Percentiles rank a stretch among this genome's conserved stretches.
phyloP scores from a whole-genome alignment of 192 early-diverging fungal genomes.

The Coemansia asiatica region DNA sequence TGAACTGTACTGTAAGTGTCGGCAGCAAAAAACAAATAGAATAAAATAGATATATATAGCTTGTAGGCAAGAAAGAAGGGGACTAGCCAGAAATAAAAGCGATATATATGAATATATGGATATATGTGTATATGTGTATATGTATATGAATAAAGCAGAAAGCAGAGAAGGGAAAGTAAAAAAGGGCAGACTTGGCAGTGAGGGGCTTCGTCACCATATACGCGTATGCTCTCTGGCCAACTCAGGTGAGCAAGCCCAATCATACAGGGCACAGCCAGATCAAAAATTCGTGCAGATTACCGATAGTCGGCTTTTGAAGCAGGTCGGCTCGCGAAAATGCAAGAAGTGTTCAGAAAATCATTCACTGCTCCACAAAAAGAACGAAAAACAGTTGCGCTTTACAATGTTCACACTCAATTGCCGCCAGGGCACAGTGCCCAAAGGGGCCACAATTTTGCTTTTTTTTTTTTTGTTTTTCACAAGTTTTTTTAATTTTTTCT shows the following conservation, averaged over 20 bases:
- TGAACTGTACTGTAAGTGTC: neutral
- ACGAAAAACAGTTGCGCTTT: neutral
- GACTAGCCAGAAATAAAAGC: neutral
- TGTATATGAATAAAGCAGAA: neutral
- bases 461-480: neutral
- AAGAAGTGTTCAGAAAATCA: neutral
- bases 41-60: neutral
- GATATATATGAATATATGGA: neutral
- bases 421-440: neutral
- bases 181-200: neutral
- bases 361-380: neutral
- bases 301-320: neutral
- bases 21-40: too few species aligned
- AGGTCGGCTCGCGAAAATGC: neutral
- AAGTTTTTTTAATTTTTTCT: neutral
- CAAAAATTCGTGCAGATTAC: neutral
- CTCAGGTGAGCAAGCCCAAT: constrained; percentile 1
- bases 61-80: neutral
- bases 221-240: neutral
- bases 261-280: neutral
- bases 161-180: neutral
- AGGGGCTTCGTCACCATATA: neutral
- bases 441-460: neutral
- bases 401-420: neutral
- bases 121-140: neutral